Conservation (phyloP, 192 early-diverging fungal genomes). For the Podila minutissima region DNA sequence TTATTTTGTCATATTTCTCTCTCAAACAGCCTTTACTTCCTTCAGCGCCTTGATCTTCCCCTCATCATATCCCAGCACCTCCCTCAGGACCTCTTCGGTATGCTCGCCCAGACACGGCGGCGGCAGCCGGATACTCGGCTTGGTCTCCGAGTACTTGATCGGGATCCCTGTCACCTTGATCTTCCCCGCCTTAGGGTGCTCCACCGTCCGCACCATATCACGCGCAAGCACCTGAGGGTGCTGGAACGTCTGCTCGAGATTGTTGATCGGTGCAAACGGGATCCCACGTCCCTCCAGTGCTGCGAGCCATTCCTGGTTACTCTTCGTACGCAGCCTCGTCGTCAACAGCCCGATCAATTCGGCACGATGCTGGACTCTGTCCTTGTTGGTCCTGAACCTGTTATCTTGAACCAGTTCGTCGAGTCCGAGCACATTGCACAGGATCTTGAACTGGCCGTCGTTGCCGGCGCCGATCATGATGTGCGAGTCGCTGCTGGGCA, state of each 20-base stretch:
- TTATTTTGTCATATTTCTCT: not conserved
- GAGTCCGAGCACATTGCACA: conserved; percentile 66
- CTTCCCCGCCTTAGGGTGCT: conserved; percentile 82
- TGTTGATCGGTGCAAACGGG: conserved; percentile 79
- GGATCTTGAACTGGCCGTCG: conserved; percentile 80
- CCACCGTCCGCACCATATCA: conserved; percentile 80
- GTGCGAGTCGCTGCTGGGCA: conserved; percentile 79
- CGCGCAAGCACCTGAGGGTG: conserved; percentile 77
- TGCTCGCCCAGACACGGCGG: conserved; percentile 92
- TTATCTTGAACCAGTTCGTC: conserved; percentile 57
- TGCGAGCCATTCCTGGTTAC: conserved; percentile 70
- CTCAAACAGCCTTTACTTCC: conserved; percentile 50
- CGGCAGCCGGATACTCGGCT: conserved; percentile 71
- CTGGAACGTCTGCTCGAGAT: conserved; percentile 53
- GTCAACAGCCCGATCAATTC: conserved; percentile 70
- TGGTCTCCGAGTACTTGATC: conserved; percentile 79
- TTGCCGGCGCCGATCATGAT: conserved; percentile 94
- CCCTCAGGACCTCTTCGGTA: conserved; percentile 78
- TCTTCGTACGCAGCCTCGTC: conserved; percentile 53
- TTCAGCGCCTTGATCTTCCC: conserved; percentile 60
- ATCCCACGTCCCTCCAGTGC: conserved; percentile 75
- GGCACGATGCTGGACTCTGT: conserved; percentile 78
- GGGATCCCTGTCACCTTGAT: conserved; percentile 80
- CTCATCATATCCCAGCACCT: conserved; percentile 71
- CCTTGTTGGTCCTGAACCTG: conserved; percentile 73